Conservation (phyloP, 352 stramenopile genomes). For the Pythium brassicae region DNA sequence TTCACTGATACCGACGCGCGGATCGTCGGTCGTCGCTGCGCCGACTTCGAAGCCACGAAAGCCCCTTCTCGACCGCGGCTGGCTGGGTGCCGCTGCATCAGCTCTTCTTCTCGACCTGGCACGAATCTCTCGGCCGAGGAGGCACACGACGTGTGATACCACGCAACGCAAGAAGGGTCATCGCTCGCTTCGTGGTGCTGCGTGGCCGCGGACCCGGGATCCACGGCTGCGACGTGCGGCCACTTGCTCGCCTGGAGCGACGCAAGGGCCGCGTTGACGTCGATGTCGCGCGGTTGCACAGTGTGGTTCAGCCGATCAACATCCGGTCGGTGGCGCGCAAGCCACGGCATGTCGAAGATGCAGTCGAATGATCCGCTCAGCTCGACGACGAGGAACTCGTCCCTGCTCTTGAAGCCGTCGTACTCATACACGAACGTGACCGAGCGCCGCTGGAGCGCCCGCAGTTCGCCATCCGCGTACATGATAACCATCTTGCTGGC, state of each 20-base stretch:
- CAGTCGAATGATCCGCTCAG: slow-evolving; percentile 19
- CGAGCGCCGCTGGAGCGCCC: slow-evolving; percentile 5
- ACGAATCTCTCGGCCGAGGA: too few relatives aligned
- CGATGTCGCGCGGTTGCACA: slow-evolving; percentile 12
- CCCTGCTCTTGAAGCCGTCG: slow-evolving; percentile 12
- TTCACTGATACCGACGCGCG: too few relatives aligned
- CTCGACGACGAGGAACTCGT: slow-evolving; percentile 28
- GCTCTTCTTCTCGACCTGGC: too few relatives aligned
- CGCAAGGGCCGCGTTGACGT: slow-evolving; percentile 12
- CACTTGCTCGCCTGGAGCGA: not conserved
- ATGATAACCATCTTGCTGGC: not conserved
- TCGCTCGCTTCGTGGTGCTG: too few relatives aligned
- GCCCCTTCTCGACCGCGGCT: slow-evolving; percentile 7
- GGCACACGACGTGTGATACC: too few relatives aligned
- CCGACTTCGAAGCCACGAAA: too few relatives aligned
- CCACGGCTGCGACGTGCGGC: slow-evolving; percentile 14
- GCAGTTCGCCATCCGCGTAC: slow-evolving; percentile 7
- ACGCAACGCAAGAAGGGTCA: too few relatives aligned
- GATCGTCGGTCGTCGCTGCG: too few relatives aligned
- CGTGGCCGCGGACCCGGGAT: slow-evolving; percentile 7
- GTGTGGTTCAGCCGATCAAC: slow-evolving; percentile 18
- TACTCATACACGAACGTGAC: slow-evolving; percentile 14
- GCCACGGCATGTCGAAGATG: slow-evolving; percentile 26
- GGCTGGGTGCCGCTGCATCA: too few relatives aligned
- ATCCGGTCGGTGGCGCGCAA: slow-evolving; percentile 16